phyloP scores from a whole-genome alignment of 768 basidiomycete genomes.

The Zangia roseola region DNA sequence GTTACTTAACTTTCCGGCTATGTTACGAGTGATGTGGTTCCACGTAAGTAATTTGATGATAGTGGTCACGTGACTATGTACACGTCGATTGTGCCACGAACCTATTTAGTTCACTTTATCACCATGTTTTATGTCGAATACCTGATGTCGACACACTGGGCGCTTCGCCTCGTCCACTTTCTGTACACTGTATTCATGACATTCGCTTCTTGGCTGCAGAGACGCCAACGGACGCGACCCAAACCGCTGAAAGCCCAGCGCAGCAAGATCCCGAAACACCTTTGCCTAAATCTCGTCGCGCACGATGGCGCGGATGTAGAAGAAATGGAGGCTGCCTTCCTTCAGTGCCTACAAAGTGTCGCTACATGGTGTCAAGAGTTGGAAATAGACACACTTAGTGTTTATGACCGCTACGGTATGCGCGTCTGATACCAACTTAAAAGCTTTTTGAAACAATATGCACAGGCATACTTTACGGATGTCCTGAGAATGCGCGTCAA shows the following conservation, averaged over 20 bases:
- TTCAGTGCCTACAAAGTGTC: conserved; percentile 52
- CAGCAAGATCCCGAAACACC: conserved; percentile 59
- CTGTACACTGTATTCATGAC: conserved; percentile 48
- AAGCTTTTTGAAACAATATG: conserved; percentile 6
- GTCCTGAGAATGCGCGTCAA: conserved; percentile 41
- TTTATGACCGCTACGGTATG: conserved; percentile 74
- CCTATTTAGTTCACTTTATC: too few species aligned
- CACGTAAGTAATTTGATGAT: conserved; percentile 17
- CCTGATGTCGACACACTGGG: conserved; percentile 41
- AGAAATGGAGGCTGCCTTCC: conserved; percentile 40
- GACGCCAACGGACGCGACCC: conserved; percentile 38
- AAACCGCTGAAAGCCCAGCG: conserved; percentile 50
- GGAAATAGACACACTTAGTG: conserved; percentile 62
- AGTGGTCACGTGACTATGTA: conserved; percentile 23
- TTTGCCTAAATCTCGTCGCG: conserved; percentile 63
- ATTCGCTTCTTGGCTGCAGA: conserved; percentile 41
- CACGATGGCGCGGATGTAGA: conserved; percentile 37
- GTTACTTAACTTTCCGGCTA: background rate
- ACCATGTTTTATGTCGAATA: conserved; percentile 10
- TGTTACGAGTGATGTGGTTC: conserved; percentile 5
- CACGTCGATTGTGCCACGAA: too few species aligned
- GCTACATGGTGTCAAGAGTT: conserved; percentile 61
- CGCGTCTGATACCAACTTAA: conserved; percentile 1
- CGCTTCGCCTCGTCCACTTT: conserved; percentile 57
- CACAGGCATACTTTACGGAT: conserved; percentile 42